phyloP scores from a whole-genome alignment of 2,329 filamentous ascomycete genomes.

The Orbilia brochopaga region DNA sequence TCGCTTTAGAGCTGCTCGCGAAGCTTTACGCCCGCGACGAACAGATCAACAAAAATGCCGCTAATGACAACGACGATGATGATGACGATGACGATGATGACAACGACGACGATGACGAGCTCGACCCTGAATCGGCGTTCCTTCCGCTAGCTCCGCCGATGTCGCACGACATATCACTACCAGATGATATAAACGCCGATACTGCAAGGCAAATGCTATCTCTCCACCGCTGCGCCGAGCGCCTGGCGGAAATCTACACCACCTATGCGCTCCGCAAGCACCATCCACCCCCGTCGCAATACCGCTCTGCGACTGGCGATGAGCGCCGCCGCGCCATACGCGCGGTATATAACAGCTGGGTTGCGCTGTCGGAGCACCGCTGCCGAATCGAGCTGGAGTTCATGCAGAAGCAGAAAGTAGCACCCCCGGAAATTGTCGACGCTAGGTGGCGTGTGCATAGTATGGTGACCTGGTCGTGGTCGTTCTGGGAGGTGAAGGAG shows the following conservation, averaged over 20 bases:
- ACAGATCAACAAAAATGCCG: too few species aligned
- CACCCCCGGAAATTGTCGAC: background rate
- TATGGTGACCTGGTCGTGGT: background rate
- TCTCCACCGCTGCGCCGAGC: conserved; percentile 13
- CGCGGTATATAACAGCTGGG: conserved; percentile 26
- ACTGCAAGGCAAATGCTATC: conserved; percentile 7
- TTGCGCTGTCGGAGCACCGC: background rate
- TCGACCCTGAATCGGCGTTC: background rate
- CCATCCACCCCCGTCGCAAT: conserved; percentile 1
- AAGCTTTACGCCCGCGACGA: conserved; percentile 1
- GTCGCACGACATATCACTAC: background rate
- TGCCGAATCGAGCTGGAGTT: background rate
- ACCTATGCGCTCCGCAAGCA: conserved; percentile 13
- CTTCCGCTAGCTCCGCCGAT: background rate
- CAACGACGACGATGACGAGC: background rate
- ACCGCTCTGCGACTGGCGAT: background rate
- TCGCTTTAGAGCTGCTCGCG: background rate
- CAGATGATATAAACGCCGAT: background rate
- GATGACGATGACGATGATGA: background rate
- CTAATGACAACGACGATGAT: background rate
- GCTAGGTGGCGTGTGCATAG: background rate
- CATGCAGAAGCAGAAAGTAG: background rate
- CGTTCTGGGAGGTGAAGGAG: conserved; percentile 34
- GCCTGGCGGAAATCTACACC: conserved; percentile 15
- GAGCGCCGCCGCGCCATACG: conserved; percentile 22